phyloP scores from a whole-genome alignment of 192 early-diverging fungal genomes.

The Backusella mclennaniae region DNA sequence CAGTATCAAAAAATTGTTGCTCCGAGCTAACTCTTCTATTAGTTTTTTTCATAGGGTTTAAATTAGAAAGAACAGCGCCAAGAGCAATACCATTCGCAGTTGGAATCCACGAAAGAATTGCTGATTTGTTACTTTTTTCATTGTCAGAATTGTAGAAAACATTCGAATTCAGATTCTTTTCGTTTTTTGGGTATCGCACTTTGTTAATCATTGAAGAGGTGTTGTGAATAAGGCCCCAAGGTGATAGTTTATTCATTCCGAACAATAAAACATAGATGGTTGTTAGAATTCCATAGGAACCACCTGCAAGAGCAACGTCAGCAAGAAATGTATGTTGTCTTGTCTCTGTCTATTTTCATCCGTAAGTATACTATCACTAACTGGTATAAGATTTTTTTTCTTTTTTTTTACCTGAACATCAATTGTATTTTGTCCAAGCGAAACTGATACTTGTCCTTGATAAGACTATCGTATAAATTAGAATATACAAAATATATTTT shows the following conservation, averaged over 20 bases:
- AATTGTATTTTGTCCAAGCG: conserved; percentile 1
- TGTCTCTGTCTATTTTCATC: conserved; percentile 1
- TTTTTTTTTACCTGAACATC: conserved; percentile 11
- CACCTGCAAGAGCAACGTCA: conserved; percentile 10
- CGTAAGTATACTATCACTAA: neutral
- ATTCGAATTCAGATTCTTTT: too few species aligned
- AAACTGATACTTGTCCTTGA: conserved; percentile 9
- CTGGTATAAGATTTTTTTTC: neutral
- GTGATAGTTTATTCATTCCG: conserved; percentile 3
- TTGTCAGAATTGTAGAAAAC: too few species aligned
- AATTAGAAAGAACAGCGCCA: too few species aligned
- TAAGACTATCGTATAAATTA: neutral
- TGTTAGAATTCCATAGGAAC: conserved; percentile 7
- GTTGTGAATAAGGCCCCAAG: conserved; percentile 14
- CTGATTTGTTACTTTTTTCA: too few species aligned
- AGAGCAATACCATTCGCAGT: too few species aligned
- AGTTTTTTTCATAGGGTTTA: too few species aligned
- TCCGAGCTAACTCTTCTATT: too few species aligned
- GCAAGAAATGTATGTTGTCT: conserved; percentile 18
- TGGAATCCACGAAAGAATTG: too few species aligned
- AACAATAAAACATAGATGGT: conserved; percentile 15
- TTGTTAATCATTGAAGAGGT: neutral
- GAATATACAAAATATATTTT: neutral
- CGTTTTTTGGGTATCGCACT: neutral
- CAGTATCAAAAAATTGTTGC: too few species aligned